These are phyloP conservation scores for Eutrema heterophyllum DNA, from an alignment of 345 rosid species.

Conservation along the genomic window DNA sequence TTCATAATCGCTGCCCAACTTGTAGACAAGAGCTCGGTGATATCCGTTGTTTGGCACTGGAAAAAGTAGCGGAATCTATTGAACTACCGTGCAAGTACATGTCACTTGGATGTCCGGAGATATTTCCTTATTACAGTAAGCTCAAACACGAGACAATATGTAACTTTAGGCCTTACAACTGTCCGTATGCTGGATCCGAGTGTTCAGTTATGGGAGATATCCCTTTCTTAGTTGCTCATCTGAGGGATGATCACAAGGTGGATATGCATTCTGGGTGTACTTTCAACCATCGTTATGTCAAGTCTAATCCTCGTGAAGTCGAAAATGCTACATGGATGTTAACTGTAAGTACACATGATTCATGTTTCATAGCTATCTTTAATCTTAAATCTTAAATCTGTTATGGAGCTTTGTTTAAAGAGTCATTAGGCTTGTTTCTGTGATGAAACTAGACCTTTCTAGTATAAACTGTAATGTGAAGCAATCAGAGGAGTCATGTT, in stretches of 20 bases:
- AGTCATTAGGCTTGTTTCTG: too few species aligned
- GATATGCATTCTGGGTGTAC: conserved; percentile 98
- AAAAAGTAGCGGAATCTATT: conserved; percentile 92
- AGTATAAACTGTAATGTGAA: not conserved
- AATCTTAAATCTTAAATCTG: too few species aligned
- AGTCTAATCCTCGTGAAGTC: conserved; percentile 97
- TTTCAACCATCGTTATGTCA: conserved; percentile 95
- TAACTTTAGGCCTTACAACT: conserved; percentile 84
- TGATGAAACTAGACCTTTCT: not conserved
- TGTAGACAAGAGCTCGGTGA: conserved; percentile 99
- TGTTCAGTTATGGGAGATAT: conserved; percentile 79
- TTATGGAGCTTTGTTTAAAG: too few species aligned
- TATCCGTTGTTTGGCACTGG: conserved; percentile 85
- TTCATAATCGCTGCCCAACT: conserved; percentile 89
- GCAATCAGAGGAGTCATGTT: not conserved
- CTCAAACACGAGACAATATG: conserved; percentile 85
- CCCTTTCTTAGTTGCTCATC: conserved; percentile 79
- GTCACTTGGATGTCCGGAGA: conserved; percentile 84
- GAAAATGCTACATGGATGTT: conserved; percentile 98
- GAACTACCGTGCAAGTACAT: conserved; percentile 82
- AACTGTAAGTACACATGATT: conserved; percentile 54
- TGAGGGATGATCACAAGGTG: conserved; percentile 93
- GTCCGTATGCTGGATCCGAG: conserved; percentile 96
- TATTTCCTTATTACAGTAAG: conserved; percentile 91
- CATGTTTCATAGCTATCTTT: not conserved